Evolutionary conservation across 371 early-diverging fungal genomes (phyloP).

Genomic region (Mortierella sp.): DNA sequence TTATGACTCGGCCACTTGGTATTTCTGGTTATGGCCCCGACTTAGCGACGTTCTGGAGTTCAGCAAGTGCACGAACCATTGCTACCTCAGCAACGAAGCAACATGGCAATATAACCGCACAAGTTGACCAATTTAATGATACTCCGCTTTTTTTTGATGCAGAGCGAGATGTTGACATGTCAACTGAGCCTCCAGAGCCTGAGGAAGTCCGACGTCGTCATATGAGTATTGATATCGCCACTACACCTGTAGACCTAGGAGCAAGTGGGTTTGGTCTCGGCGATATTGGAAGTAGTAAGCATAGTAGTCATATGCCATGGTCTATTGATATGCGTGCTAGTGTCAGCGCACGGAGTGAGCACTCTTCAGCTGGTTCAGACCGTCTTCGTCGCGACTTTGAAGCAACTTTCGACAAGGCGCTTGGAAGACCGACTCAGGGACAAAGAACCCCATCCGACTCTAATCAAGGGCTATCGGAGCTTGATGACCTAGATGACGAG

Average conservation of each 20-base stretch:
- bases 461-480: not conserved
- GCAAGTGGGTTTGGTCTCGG: constrained; percentile 1
- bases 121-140: not conserved
- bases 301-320: constrained; percentile 31
- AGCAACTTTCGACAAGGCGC: constrained; percentile 19
- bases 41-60: constrained; percentile 30
- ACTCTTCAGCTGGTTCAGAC: constrained; percentile 26
- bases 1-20: constrained; percentile 17
- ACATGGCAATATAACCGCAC: not conserved
- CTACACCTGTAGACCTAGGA: constrained; percentile 18
- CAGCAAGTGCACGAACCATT: constrained; percentile 13
- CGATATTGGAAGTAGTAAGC: not conserved
- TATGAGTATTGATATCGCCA: not conserved
- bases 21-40: constrained; percentile 20
- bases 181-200: constrained; percentile 21
- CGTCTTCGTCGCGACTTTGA: constrained; percentile 27
- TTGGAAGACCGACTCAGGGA: constrained; percentile 2
- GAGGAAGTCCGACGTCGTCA: constrained; percentile 35
- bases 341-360: constrained; percentile 21
- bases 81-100: not conserved
- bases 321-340: constrained; percentile 8
- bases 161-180: not conserved
- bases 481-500: constrained; percentile 3
- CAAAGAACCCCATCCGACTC: constrained; percentile 5
- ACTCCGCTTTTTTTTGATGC: not conserved